Base-by-base conservation (phyloP, 352 stramenopile species). In the Lagenidium sp. region DNA sequence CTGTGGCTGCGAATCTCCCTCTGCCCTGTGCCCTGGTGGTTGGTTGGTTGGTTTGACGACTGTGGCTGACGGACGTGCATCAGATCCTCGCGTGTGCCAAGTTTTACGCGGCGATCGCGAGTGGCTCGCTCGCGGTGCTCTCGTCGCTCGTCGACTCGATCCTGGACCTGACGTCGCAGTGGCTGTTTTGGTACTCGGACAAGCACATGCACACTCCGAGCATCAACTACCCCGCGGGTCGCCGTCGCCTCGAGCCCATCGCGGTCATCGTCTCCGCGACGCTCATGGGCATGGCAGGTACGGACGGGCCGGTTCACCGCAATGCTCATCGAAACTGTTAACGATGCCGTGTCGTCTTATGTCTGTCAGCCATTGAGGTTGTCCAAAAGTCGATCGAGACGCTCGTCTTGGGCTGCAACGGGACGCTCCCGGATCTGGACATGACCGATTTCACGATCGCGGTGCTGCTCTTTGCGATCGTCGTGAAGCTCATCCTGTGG, bases 271-370 rank as follows among this genome's bases (percentile, higher is more conserved):
- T 96, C 23, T 98, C 91, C 42, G 93, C 93, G 5, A 95, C 93
- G n/a, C 60, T 98, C 8, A 99, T 99, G 95, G 89, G 89, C 24
- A 97, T 98, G 75, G 90, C 87, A 52, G 69, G 76, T 85, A 30
- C 23, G n/a, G n/a, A n/a, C n/a, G n/a, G n/a, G n/a, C n/a, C n/a
- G n/a, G n/a, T n/a, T n/a, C n/a, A n/a, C n/a, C n/a, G n/a, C n/a
- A n/a, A n/a, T n/a, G n/a, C n/a, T n/a, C n/a, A n/a, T 18, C 16
- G n/a, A 36, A 20, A 28, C 15, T 37, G n/a, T 13, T 40, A 32
- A 19, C 8, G n/a, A 11, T 44, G 12, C 45, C 4, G 20, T 13
- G 10, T 0, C 20, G 13, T 24, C 36, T 36, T 23, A 13, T 32
- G 23, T 40, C 32, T 30, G 15, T 12, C 41, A 73, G 89, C 80